These are phyloP conservation scores for Suillus bovinus DNA, from an alignment of 768 basidiomycete genomes.

Conservation along the genomic window DNA sequence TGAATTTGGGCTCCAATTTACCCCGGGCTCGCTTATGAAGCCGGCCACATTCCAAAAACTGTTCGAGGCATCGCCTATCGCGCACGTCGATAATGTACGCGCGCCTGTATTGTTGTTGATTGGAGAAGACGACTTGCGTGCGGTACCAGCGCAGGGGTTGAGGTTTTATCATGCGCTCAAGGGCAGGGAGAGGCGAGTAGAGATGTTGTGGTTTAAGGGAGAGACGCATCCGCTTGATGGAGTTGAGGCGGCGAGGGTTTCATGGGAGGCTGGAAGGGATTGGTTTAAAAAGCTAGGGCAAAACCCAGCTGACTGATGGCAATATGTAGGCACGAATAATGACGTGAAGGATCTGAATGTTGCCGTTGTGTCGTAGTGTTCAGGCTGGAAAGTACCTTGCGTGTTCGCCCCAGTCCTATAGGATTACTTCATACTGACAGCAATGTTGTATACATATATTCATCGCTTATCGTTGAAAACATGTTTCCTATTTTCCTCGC, in stretches of 20 bases:
- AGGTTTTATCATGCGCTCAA: constrained; percentile 69
- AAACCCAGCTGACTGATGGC: background rate
- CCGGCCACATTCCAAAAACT: constrained; percentile 46
- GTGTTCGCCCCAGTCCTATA: background rate
- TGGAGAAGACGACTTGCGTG: constrained; percentile 61
- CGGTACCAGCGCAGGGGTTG: constrained; percentile 60
- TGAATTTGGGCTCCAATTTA: constrained; percentile 41
- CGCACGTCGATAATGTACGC: constrained; percentile 48
- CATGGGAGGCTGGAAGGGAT: constrained; percentile 51
- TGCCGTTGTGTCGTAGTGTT: constrained; percentile 33
- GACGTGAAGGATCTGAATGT: constrained; percentile 50
- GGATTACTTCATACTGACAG: background rate
- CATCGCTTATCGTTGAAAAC: background rate
- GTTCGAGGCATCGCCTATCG: constrained; percentile 55
- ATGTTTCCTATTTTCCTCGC: background rate
- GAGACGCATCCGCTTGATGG: constrained; percentile 66
- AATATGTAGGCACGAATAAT: constrained; percentile 39
- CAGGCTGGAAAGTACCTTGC: background rate
- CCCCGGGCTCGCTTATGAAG: constrained; percentile 39
- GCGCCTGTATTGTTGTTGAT: constrained; percentile 58
- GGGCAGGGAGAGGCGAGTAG: constrained; percentile 43
- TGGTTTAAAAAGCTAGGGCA: constrained; percentile 40
- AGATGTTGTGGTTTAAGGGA: constrained; percentile 61
- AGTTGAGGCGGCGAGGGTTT: constrained; percentile 56
- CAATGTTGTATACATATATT: background rate